Evolutionary conservation across 1,284 basidiomycete genomes (phyloP).

Genomic region (Acaromyces ingoldii): DNA sequence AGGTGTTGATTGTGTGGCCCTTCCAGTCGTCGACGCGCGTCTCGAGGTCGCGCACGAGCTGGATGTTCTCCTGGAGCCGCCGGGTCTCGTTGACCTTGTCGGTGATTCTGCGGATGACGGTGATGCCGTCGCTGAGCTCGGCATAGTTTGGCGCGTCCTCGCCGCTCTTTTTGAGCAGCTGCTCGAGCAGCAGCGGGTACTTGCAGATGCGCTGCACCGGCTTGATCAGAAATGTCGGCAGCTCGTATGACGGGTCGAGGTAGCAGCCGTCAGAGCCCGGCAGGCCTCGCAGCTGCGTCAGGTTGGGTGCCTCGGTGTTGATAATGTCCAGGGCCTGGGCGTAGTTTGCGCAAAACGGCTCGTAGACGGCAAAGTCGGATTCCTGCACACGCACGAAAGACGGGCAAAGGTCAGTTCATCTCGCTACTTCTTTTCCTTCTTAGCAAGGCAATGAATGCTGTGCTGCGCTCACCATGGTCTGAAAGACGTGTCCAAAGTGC

Average conservation of each 20-base stretch:
- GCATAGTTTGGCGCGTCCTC: slow-evolving; percentile 55
- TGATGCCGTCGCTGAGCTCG: slow-evolving; percentile 77
- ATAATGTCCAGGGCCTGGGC: slow-evolving; percentile 74
- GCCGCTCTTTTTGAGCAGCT: slow-evolving; percentile 62
- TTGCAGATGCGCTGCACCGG: slow-evolving; percentile 74
- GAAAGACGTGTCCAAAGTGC: slow-evolving; percentile 53
- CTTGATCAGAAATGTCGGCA: slow-evolving; percentile 76
- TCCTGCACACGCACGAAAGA: slow-evolving; percentile 58
- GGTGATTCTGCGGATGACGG: slow-evolving; percentile 84
- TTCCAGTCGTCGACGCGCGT: slow-evolving; percentile 97
- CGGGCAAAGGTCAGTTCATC: background rate
- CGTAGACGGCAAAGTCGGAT: slow-evolving; percentile 63
- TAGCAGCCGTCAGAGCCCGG: slow-evolving; percentile 44
- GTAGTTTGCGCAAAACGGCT: slow-evolving; percentile 90
- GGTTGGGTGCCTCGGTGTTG: slow-evolving; percentile 51
- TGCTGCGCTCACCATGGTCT: slow-evolving; percentile 59
- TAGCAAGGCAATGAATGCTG: background rate
- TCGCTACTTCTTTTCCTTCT: background rate
- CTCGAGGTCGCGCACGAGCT: slow-evolving; percentile 82
- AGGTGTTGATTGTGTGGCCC: slow-evolving; percentile 88
- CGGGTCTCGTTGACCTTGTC: slow-evolving; percentile 95
- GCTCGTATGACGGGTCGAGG: slow-evolving; percentile 60
- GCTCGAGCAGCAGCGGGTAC: slow-evolving; percentile 62
- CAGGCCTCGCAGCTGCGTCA: slow-evolving; percentile 23
- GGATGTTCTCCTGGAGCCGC: slow-evolving; percentile 71